Evolutionary conservation across 352 stramenopile genomes (phyloP), one percentile per base, ranked within the genome.

Genomic region (Pythium insidiosum): DNA sequence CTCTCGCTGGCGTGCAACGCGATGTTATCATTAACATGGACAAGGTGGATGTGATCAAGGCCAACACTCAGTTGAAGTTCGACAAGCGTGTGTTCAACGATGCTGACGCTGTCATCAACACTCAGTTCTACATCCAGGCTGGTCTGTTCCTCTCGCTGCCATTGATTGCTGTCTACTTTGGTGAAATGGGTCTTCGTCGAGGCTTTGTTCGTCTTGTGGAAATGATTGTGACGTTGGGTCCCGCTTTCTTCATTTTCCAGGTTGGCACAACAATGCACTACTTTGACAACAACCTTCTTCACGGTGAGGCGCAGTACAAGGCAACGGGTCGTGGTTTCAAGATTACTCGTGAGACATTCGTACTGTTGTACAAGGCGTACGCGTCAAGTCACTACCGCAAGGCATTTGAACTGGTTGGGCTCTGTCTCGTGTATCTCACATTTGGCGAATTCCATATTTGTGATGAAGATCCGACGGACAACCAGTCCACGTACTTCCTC

Each of bases 241-340:
- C 78, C 6, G 66, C 66, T 2, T 90, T 90, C 37, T 90, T 88
- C 51, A 73, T 88, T 10, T 90, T 90, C 52, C 73, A 86, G 51
- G 62, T 90, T 6, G 78, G 78, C 25, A 90, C 78, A 15, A 90
- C 73, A 2, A 88, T 88, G 74, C 78, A 90, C 61, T 90, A 86
- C 66, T 90, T 88, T 41, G 75, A 88, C 53, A 84, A 88, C 53
- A 88, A 88, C 58, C 48, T 90, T 44, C 54, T 90, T 24, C 74
- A 88, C 48, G 78, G 78, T 22, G 76, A 83, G 11, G 78, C 78
- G 4, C 68, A 86, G 50, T 90, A 90, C 64, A 80, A 88, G 53
- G 78, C 78, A 9, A 90, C 78, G 6, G 78, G 78, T 19, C 75
- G 78, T 63, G 78, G 78, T 0, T 90, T 90, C 43, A 90, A 88